Base-by-base conservation (phyloP, 2,329 filamentous ascomycete species). In the Trichoderma oligosporum region DNA sequence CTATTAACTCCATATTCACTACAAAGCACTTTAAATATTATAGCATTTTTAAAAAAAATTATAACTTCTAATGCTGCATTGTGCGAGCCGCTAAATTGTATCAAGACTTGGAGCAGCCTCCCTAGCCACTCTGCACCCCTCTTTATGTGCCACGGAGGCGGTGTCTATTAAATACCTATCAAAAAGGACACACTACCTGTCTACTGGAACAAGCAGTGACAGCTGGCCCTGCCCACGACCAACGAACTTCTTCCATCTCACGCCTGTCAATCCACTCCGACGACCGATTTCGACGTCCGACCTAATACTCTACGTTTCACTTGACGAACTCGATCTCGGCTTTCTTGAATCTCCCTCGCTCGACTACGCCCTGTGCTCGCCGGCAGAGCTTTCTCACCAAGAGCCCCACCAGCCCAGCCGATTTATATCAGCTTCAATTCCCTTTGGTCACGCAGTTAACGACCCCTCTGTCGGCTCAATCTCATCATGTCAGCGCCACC, bases 401-500 rank as follows among this genome's bases (percentile, higher is more conserved):
- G 46, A 49, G 45, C 46, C 31, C 36, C 45, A 42, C 42, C 52
- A 29, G 35, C 25, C 45, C 29, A 31, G 38, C 38, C 35, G 35
- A 59, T 33, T 39, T 42, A 55, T 16, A 31, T 47, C 38, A 44
- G 58, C 58, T 36, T 48, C 39, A 24, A 9, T 16, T 46, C 53
- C 36, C 51, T 58, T 57, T 57, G 51, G 56, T 45, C 62, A 61
- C 57, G 60, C 55, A 62, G 61, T 59, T 63, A 64, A 59, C 61
- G 66, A 65, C 58, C 53, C 58, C 45, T 59, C 59, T 52, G 47
- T 58, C 58, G 61, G 62, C 63, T 62, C 65, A 60, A 59, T 44
- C 61, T 63, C 67, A 74, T 67, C 69, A 84, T 84, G 82, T 81
- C 82, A 67, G 80, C 80, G 66, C 81, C 81, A 66, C 79, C 79